phyloP scores from a whole-genome alignment of 805 yeast species.

The Hyphopichia homilentoma region DNA sequence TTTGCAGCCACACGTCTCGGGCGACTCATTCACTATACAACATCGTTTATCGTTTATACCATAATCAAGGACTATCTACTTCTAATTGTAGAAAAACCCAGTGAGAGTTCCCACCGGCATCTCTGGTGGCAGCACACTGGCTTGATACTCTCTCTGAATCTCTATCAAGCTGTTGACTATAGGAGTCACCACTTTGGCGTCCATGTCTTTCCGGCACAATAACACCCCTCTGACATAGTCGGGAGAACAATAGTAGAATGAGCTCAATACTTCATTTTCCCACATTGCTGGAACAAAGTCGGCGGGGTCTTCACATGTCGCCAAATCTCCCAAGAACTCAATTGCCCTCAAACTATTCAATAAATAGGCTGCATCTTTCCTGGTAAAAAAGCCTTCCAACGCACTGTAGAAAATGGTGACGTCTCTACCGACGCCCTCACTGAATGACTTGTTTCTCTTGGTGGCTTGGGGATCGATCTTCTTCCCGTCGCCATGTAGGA shows the following conservation, averaged over 20 bases:
- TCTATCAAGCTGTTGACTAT: constrained; percentile 24
- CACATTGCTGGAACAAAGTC: constrained; percentile 45
- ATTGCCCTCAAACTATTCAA: constrained; percentile 38
- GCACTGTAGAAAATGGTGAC: constrained; percentile 34
- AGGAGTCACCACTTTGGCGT: constrained; percentile 22
- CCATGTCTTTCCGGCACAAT: constrained; percentile 45
- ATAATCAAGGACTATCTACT: not conserved
- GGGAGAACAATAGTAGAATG: constrained; percentile 75
- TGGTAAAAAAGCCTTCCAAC: constrained; percentile 34
- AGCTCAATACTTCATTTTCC: constrained; percentile 52
- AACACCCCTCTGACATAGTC: constrained; percentile 66
- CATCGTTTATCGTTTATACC: not conserved
- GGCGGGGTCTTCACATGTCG: constrained; percentile 34
- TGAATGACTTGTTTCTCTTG: constrained; percentile 34
- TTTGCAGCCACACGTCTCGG: no score
- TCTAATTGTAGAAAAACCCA: constrained; percentile 22
- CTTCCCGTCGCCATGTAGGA: constrained; percentile 38
- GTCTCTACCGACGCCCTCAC: constrained; percentile 37
- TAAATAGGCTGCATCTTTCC: constrained; percentile 36
- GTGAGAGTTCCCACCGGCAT: constrained; percentile 30
- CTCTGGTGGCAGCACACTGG: constrained; percentile 29
- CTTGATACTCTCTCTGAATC: constrained; percentile 29
- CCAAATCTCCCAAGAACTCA: constrained; percentile 38
- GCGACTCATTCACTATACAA: not conserved
- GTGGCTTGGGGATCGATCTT: constrained; percentile 36